Base-by-base conservation (phyloP, 805 yeast species). In the Ogataea trehalophila region DNA sequence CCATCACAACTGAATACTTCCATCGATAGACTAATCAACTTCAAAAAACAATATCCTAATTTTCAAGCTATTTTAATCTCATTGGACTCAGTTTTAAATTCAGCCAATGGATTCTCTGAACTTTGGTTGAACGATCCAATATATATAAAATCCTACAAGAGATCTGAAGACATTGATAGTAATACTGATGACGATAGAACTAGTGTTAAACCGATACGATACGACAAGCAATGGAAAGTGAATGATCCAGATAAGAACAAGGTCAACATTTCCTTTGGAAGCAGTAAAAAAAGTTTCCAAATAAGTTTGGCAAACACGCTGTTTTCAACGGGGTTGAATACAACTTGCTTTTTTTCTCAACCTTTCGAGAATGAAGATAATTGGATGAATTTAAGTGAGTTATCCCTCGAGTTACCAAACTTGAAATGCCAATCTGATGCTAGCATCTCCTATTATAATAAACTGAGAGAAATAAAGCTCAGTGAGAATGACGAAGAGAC, bases 1-100 rank as follows among this genome's bases (percentile, higher is more conserved):
- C 69, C 69, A 7, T 43, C 54, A 4, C 64, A 61, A 39, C 38
- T 65, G 34, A 54, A 51, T 35, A 45, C 45, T 6, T 39, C 56
- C 1, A 49, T 62, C 7, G 46, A 48, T 20, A 44, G 42, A 11
- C 4, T 61, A 13, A 43, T 52, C 14, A 43, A 46, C 1, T 37
- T 56, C 29, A 46, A 50, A 29, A 39, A 37, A 14, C 6, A 23
- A 7, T 23, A 45, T 15, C 57, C 57, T 9, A 26, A 49, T 5
- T 14, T 52, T 2, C 62, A 60, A 31, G 41, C 60, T 0, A 43
- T 60, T 6, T 56, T 51, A 18, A 55, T 56, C 1, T 62, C 68
- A 45, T 58, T 59, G 16, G 70, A 66, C 41, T 53, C 66, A 1
- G 54, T 66, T 5, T 44, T 56, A 16, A 51, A 51, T 7, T 53